Percentiles rank a stretch among this genome's conserved stretches.
These are phyloP conservation scores for Solanum pennellii DNA, from an alignment of 257 asterid species.

Conservation along the genomic window DNA sequence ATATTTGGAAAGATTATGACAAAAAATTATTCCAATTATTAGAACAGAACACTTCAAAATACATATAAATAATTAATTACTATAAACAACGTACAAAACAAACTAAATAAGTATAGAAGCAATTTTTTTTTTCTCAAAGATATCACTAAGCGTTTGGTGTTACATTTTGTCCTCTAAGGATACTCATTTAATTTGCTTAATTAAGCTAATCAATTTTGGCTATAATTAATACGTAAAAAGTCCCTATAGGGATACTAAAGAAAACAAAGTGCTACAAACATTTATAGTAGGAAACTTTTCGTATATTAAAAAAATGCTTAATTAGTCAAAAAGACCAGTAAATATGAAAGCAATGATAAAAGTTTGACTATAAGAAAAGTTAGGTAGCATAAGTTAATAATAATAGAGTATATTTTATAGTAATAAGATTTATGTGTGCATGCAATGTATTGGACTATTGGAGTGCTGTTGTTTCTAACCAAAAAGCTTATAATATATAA, in stretches of 20 bases:
- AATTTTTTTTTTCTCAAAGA: no score
- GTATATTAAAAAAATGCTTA: neutral
- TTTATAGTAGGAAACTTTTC: neutral
- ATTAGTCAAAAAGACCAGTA: neutral
- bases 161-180: neutral
- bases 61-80: neutral
- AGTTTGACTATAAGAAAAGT: neutral
- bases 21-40: no score
- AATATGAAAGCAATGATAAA: neutral
- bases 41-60: neutral
- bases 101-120: neutral
- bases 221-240: no score
- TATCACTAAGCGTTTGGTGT: neutral
- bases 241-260: neutral
- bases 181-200: neutral
- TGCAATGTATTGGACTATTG: neutral
- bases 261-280: neutral
- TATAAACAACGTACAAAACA: no score
- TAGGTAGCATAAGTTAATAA: neutral
- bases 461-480: neutral
- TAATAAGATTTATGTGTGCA: neutral
- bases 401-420: neutral
- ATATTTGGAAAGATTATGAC: neutral
- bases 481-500: neutral
- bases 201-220: neutral